phyloP scores from a whole-genome alignment of 1,284 basidiomycete species.

The Microbotryum lychnidis-dioicae region DNA sequence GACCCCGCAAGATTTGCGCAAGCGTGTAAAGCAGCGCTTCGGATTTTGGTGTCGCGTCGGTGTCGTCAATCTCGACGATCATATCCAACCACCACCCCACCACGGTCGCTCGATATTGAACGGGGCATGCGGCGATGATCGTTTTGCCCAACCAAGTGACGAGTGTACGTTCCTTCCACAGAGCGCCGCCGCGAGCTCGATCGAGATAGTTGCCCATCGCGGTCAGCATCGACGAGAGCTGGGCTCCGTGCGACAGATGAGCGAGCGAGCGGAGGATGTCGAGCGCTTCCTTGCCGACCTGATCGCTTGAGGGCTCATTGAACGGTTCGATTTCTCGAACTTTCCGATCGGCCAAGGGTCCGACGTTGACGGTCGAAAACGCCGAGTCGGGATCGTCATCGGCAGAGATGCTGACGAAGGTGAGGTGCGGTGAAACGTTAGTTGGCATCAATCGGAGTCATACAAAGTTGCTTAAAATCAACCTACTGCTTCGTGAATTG shows the following conservation, averaged over 20 bases:
- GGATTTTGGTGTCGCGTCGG: conserved; percentile 46
- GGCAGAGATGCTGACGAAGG: conserved; percentile 50
- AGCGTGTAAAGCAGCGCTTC: conserved; percentile 69
- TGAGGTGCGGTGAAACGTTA: background rate
- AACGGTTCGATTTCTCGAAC: conserved; percentile 79
- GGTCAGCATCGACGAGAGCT: conserved; percentile 64
- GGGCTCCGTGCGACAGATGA: conserved; percentile 65
- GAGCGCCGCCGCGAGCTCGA: conserved; percentile 42
- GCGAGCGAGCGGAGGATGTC: conserved; percentile 65
- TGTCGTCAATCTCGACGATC: conserved; percentile 61
- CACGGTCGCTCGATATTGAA: conserved; percentile 80
- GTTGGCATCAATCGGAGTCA: too few relatives aligned
- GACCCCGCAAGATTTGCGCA: conserved; percentile 55
- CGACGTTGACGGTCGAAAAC: conserved; percentile 52
- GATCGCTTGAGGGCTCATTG: conserved; percentile 57
- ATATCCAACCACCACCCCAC: conserved; percentile 77
- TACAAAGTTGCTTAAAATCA: conserved; percentile 1
- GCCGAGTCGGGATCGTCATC: conserved; percentile 58
- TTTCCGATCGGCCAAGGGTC: conserved; percentile 64
- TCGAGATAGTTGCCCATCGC: conserved; percentile 62
- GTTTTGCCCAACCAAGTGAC: conserved; percentile 63
- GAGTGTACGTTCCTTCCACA: conserved; percentile 72
- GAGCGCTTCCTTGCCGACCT: conserved; percentile 67
- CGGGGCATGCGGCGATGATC: conserved; percentile 72
- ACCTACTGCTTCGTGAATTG: conserved; percentile 63